phyloP scores from a whole-genome alignment of 805 yeast species.

The Monosporozyma aquatica region DNA sequence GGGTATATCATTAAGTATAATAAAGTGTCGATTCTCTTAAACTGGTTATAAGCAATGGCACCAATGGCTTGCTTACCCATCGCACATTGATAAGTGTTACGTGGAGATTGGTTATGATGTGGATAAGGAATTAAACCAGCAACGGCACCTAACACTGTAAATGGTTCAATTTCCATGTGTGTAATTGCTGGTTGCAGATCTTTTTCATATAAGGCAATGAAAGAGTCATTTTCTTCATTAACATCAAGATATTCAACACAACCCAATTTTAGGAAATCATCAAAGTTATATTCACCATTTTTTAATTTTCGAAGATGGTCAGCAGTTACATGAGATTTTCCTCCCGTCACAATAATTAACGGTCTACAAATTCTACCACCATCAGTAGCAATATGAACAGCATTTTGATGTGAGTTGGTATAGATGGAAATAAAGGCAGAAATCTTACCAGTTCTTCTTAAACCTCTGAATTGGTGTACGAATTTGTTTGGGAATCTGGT shows the following conservation, averaged over 20 bases:
- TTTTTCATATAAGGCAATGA: constrained; percentile 83
- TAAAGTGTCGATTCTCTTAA: constrained; percentile 88
- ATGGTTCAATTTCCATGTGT: constrained; percentile 93
- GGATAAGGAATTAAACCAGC: constrained; percentile 99
- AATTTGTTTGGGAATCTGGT: constrained; percentile 81
- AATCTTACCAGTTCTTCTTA: constrained; percentile 77
- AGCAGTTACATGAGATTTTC: constrained; percentile 59
- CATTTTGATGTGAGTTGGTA: constrained; percentile 78
- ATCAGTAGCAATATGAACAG: constrained; percentile 97
- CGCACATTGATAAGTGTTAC: constrained; percentile 98
- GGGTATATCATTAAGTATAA: constrained; percentile 96
- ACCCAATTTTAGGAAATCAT: constrained; percentile 78
- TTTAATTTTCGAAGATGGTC: constrained; percentile 57
- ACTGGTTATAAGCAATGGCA: constrained; percentile 95
- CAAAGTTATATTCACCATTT: constrained; percentile 73
- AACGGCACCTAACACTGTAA: constrained; percentile 96
- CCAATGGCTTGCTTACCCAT: constrained; percentile 99
- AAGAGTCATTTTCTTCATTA: constrained; percentile 92
- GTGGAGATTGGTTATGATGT: constrained; percentile 97
- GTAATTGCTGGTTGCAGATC: constrained; percentile 50
- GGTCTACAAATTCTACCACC: constrained; percentile 99
- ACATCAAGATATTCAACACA: constrained; percentile 93
- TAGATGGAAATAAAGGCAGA: constrained; percentile 89
- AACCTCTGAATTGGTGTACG: constrained; percentile 63
- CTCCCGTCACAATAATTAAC: constrained; percentile 73